Conservation (phyloP, 116 monocot genomes). For the Trichopus zeylanicus region DNA sequence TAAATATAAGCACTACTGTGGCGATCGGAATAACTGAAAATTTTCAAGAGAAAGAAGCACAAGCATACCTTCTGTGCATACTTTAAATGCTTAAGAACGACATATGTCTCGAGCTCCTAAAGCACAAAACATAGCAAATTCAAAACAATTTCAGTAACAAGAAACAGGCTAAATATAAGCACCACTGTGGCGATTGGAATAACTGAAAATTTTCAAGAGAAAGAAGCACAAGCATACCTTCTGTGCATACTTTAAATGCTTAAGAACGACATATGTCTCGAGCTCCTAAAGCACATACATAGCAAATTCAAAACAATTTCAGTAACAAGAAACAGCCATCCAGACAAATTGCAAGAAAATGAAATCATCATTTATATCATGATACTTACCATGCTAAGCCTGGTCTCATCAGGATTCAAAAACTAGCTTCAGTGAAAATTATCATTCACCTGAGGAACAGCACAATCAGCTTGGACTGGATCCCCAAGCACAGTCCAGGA, state of each 20-base stretch:
- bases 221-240: constrained; percentile 21
- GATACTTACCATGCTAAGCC: too few relatives aligned
- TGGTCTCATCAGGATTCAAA: not conserved
- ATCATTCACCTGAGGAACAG: constrained; percentile 85
- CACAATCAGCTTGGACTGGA: constrained; percentile 86
- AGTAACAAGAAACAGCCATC: too few relatives aligned
- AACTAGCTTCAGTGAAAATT: not conserved
- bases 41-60: too few relatives aligned
- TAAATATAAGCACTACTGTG: not conserved
- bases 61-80: constrained; percentile 22
- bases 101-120: constrained; percentile 27
- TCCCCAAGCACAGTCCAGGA: constrained; percentile 82
- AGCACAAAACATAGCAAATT: not conserved
- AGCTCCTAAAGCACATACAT: constrained; percentile 15
- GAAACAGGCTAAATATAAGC: too few relatives aligned
- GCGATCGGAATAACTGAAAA: too few relatives aligned
- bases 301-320: not conserved
- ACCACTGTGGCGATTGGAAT: too few relatives aligned
- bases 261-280: constrained; percentile 21
- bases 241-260: constrained; percentile 25
- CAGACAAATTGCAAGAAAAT: not conserved
- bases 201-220: too few relatives aligned
- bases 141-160: not conserved
- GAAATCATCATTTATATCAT: too few relatives aligned
- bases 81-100: constrained; percentile 25